Evolutionary conservation across 2,329 filamentous ascomycete species (phyloP), one percentile per base, ranked within the genome.

Genomic region (Hirsutella rhossiliensis): DNA sequence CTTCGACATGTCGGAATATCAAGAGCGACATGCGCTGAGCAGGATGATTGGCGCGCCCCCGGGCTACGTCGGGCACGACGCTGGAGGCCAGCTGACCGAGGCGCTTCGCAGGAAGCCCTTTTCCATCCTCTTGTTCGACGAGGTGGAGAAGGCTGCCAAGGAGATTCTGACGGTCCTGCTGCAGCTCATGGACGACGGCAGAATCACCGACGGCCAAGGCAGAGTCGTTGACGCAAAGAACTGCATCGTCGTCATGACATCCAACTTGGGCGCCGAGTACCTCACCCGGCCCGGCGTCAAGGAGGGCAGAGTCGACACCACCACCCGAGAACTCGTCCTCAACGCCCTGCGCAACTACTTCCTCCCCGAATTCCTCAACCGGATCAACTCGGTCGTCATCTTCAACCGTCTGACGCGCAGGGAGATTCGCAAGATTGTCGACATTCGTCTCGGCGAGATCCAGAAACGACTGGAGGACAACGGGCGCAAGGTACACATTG

Each of bases 1-100:
- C 34, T 94, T 98, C 68, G 92, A 98, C 62, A 98, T 98, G 92
- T 97, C 90, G 5, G 92, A 98, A 65, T 98, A 98, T 64, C 94
- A 98, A 65, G 92, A 98, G 66, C 83, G 90, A 5, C 92, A 98
- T 62, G 84, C 90, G 1, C 77, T 98, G 13, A 94, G 87, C 61
- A 81, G 92, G 48, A 96, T 98, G 87, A 98, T 98, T 54, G 92
- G 92, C 61, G 89, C 92, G 18, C 92, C 92, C 18, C 92, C 92
- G 5, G 92, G 92, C 50, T 98, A 98, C 54, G 89, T 98, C 47
- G 92, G 92, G 15, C 90, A 98, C 61, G 92, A 98, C 58, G 80
- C 92, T 29, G 92, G 92, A 54, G 92, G 92, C 43, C 92, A 98
- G 62, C 78, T 98, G 43, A 98, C 92, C 0, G 92, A 98, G 68